Evolutionary conservation across 148 eudicot species (phyloP).

Genomic region (Vaccinium darrowii): DNA sequence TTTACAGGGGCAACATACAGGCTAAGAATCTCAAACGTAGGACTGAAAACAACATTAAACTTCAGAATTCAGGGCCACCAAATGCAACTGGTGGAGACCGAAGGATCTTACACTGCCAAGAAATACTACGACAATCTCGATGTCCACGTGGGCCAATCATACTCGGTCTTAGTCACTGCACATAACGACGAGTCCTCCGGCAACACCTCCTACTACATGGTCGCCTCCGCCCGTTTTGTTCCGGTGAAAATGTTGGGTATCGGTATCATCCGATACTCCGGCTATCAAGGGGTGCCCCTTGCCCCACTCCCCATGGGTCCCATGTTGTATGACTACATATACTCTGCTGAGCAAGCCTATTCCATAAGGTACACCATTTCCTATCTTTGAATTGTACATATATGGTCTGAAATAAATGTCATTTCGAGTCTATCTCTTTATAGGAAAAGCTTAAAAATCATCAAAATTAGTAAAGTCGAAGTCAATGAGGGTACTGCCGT

Average conservation of each 20-base stretch:
- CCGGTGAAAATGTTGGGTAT: slow-evolving; percentile 8
- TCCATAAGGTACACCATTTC: slow-evolving; percentile 21
- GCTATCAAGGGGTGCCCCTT: slow-evolving; percentile 13
- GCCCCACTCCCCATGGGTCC: slow-evolving; percentile 9
- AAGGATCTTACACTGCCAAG: slow-evolving; percentile 25
- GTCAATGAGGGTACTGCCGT: no score
- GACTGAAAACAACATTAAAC: slow-evolving; percentile 25
- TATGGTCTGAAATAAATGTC: background rate
- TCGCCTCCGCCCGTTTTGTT: slow-evolving; percentile 23
- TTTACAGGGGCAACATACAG: slow-evolving; percentile 22
- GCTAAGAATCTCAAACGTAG: slow-evolving; percentile 33
- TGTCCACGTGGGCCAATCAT: slow-evolving; percentile 34
- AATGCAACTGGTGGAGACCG: slow-evolving; percentile 29
- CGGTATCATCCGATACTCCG: slow-evolving; percentile 15
- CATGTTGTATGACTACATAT: background rate
- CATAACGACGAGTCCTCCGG: background rate
- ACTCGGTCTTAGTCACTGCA: slow-evolving; percentile 28
- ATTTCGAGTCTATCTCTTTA: no score
- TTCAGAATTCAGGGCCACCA: slow-evolving; percentile 18
- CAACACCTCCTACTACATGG: slow-evolving; percentile 18
- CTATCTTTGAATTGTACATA: background rate
- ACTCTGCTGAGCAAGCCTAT: slow-evolving; percentile 20
- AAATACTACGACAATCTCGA: slow-evolving; percentile 21
- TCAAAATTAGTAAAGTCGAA: no score
- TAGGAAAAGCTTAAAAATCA: no score